These are phyloP conservation scores for Thinopyrum elongatum DNA, from an alignment of 176 grass and related monocot genomes.

Conservation along the genomic window DNA sequence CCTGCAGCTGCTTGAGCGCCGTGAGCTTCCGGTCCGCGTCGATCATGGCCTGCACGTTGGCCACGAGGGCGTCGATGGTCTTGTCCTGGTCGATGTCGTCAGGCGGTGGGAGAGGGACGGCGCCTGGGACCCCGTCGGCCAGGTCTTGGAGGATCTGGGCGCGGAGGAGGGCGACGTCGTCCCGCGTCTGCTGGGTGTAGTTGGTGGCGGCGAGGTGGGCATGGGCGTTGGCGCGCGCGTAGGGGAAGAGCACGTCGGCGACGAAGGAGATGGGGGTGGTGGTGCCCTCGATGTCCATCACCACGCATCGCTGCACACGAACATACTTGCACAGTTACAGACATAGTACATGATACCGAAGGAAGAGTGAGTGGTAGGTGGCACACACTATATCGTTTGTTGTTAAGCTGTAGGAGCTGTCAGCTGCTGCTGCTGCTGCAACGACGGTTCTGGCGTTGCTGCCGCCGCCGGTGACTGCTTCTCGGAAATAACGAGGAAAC, in stretches of 20 bases:
- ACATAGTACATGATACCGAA: neutral
- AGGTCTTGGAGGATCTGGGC: constrained; percentile 68
- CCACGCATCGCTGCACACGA: constrained; percentile 53
- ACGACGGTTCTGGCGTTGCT: neutral
- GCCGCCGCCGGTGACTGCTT: neutral
- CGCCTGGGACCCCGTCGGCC: constrained; percentile 45
- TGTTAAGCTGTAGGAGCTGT: neutral
- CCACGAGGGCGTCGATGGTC: constrained; percentile 52
- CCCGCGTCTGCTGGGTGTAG: constrained; percentile 50
- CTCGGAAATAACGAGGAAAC: neutral
- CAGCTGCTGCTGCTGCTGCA: neutral
- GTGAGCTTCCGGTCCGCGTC: constrained; percentile 79
- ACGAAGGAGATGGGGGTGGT: constrained; percentile 94
- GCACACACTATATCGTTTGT: neutral
- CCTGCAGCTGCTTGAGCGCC: constrained; percentile 91
- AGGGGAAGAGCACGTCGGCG: constrained; percentile 84
- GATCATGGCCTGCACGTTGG: constrained; percentile 89
- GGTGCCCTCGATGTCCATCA: constrained; percentile 90
- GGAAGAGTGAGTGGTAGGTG: neutral
- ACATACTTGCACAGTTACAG: neutral
- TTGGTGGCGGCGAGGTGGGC: constrained; percentile 67
- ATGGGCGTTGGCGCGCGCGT: constrained; percentile 79
- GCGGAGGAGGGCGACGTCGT: constrained; percentile 65
- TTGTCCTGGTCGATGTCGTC: constrained; percentile 44
- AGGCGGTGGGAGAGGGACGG: constrained; percentile 47